Evolutionary conservation across 2,329 filamentous ascomycete species (phyloP).

Genomic region (Tolypocladium ovalisporum): DNA sequence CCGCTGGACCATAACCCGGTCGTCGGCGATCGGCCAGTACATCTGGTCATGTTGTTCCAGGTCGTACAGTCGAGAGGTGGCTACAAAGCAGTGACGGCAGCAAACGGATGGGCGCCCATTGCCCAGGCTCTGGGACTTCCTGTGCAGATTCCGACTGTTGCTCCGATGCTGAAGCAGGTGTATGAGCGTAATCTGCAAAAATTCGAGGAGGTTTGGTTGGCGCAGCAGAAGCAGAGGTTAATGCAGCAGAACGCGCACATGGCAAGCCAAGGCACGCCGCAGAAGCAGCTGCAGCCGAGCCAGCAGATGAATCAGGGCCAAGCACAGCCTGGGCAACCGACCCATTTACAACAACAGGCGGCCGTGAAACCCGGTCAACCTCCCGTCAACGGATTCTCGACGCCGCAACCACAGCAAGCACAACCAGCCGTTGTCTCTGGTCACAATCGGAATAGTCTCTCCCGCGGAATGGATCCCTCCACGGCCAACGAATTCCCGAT

Average conservation of each 20-base stretch:
- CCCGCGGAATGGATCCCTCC: slow-evolving; percentile 35
- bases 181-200: slow-evolving; percentile 67
- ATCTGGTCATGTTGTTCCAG: slow-evolving; percentile 68
- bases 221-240: slow-evolving; percentile 42
- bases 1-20: slow-evolving; percentile 65
- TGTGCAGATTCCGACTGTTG: slow-evolving; percentile 53
- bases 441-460: slow-evolving; percentile 39
- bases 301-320: slow-evolving; percentile 20
- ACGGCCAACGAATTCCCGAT: slow-evolving; percentile 29
- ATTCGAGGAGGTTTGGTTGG: slow-evolving; percentile 62
- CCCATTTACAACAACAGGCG: slow-evolving; percentile 19
- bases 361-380: slow-evolving; percentile 30
- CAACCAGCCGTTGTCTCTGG: slow-evolving; percentile 11
- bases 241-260: slow-evolving; percentile 30
- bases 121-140: slow-evolving; percentile 54
- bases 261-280: slow-evolving; percentile 10
- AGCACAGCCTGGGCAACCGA: slow-evolving; percentile 19
- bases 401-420: slow-evolving; percentile 15
- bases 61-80: slow-evolving; percentile 65
- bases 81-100: slow-evolving; percentile 59
- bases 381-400: slow-evolving; percentile 25
- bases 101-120: slow-evolving; percentile 64
- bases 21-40: slow-evolving; percentile 63
- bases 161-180: slow-evolving; percentile 57
- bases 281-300: slow-evolving; percentile 28